phyloP scores from a whole-genome alignment of 2,329 filamentous ascomycete species.

The Chaetomiaceae sp. region DNA sequence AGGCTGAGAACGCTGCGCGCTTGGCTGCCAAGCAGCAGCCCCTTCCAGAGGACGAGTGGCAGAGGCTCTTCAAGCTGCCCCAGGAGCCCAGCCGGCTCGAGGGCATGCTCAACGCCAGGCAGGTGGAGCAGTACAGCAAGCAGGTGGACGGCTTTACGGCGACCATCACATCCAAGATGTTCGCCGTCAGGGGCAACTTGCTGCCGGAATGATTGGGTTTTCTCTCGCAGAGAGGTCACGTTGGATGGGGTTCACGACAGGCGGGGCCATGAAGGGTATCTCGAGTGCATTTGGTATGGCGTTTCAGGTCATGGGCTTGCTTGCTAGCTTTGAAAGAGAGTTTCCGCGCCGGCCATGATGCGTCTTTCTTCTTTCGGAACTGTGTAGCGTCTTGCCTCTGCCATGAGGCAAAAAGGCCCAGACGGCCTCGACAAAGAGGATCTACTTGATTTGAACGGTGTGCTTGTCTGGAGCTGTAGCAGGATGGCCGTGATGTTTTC shows the following conservation, averaged over 20 bases:
- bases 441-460: no score
- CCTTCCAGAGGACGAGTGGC: slow-evolving; percentile 96
- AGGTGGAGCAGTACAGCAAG: slow-evolving; percentile 96
- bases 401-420: neutral
- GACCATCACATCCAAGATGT: slow-evolving; percentile 93
- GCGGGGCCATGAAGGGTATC: slow-evolving; percentile 10
- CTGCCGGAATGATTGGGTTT: slow-evolving; percentile 46
- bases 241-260: neutral
- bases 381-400: slow-evolving; percentile 1
- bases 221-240: neutral
- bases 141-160: slow-evolving; percentile 97
- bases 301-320: slow-evolving; percentile 27
- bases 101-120: slow-evolving; percentile 88
- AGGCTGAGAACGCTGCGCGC: slow-evolving; percentile 87
- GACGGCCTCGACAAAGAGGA: neutral
- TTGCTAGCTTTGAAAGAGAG: slow-evolving; percentile 22
- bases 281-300: slow-evolving; percentile 28
- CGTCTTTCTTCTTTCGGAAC: slow-evolving; percentile 7
- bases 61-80: slow-evolving; percentile 95
- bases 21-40: slow-evolving; percentile 80
- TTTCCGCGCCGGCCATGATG: slow-evolving; percentile 20
- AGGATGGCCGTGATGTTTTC: no score
- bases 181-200: slow-evolving; percentile 75
- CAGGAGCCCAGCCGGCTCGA: slow-evolving; percentile 90
- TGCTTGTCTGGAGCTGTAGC: no score